phyloP scores from a whole-genome alignment of 73 alveolate species.

The Symbiodinium pilosum region DNA sequence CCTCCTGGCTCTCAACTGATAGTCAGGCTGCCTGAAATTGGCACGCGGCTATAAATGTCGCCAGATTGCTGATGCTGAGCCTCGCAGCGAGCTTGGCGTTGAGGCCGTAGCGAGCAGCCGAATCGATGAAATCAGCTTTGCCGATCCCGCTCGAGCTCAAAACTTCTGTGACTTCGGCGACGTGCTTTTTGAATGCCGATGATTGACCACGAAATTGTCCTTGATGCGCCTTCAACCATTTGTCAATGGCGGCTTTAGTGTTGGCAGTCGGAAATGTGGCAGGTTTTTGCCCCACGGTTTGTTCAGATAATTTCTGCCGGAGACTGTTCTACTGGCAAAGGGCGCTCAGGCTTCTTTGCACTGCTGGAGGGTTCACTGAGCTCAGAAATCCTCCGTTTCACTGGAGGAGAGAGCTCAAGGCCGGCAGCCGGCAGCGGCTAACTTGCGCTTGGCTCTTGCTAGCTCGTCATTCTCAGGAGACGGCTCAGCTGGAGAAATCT shows the following conservation, averaged over 20 bases:
- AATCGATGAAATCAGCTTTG: background rate
- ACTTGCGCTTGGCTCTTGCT: background rate
- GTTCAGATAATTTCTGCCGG: background rate
- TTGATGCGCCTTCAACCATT: background rate
- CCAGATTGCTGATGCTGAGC: background rate
- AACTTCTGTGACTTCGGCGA: background rate
- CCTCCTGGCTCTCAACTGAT: background rate
- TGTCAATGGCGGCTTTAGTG: background rate
- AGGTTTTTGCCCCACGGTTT: background rate
- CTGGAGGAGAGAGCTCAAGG: background rate
- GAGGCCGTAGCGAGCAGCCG: background rate
- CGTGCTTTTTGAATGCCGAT: background rate
- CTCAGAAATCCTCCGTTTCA: background rate
- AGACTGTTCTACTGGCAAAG: background rate
- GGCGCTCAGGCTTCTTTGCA: background rate
- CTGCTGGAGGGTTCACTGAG: background rate
- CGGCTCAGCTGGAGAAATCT: background rate
- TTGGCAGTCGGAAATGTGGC: background rate
- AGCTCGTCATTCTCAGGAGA: background rate
- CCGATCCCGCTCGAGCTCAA: background rate
- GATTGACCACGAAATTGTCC: background rate
- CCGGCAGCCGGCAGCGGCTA: background rate
- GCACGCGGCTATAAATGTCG: background rate
- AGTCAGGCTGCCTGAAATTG: conserved; percentile 14
- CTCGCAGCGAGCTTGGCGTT: background rate